Conservation (phyloP, 345 rosid genomes). For the Populus alba region DNA sequence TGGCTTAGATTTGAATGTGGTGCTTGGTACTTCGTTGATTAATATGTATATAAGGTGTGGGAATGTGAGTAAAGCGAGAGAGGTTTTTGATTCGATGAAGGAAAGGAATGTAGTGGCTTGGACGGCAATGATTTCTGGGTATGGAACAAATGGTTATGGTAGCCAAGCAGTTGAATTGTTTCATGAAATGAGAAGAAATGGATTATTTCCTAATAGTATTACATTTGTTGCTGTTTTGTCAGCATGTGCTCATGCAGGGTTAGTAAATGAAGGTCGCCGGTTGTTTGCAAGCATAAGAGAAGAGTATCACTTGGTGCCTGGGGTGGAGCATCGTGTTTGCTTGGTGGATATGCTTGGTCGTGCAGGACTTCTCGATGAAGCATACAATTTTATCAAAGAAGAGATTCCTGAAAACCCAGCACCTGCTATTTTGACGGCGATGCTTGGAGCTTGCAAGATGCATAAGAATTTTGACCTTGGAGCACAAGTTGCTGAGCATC, state of each 20-base stretch:
- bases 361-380: slow-evolving; percentile 66
- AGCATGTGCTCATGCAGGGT: slow-evolving; percentile 83
- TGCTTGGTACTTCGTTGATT: slow-evolving; percentile 70
- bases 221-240: slow-evolving; percentile 77
- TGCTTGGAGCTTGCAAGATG: slow-evolving; percentile 97
- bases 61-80: slow-evolving; percentile 47
- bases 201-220: slow-evolving; percentile 53
- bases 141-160: slow-evolving; percentile 76
- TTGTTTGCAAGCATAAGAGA: slow-evolving; percentile 53
- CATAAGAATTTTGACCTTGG: slow-evolving; percentile 77
- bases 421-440: slow-evolving; percentile 85
- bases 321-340: slow-evolving; percentile 76
- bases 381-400: slow-evolving; percentile 49
- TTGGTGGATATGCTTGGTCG: slow-evolving; percentile 86
- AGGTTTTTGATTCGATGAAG: slow-evolving; percentile 59
- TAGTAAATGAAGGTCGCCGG: slow-evolving; percentile 51
- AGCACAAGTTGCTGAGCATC: slow-evolving; percentile 64
- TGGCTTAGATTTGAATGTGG: slow-evolving; percentile 50
- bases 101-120: slow-evolving; percentile 75
- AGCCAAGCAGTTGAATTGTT: slow-evolving; percentile 53
- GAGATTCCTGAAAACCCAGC: slow-evolving; percentile 40
- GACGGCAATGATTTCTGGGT: slow-evolving; percentile 89
- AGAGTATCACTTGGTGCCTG: slow-evolving; percentile 46
- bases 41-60: slow-evolving; percentile 89
- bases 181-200: slow-evolving; percentile 41